These are phyloP conservation scores for Candida glaebosa DNA, from an alignment of 805 yeast genomes.

Conservation along the genomic window DNA sequence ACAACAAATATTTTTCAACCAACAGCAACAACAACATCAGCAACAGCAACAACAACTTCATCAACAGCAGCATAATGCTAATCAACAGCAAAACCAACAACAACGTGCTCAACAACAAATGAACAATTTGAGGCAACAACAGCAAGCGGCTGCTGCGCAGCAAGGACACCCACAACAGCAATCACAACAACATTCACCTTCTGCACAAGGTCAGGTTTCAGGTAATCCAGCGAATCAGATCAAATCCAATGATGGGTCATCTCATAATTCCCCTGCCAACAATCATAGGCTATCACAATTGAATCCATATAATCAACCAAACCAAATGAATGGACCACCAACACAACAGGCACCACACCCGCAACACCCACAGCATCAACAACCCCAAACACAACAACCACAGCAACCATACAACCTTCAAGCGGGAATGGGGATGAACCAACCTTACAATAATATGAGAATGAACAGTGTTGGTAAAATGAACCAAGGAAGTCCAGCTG, in stretches of 20 bases:
- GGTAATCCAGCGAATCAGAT: neutral
- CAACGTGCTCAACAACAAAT: constrained; percentile 6
- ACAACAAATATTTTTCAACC: constrained; percentile 29
- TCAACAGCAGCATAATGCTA: constrained; percentile 11
- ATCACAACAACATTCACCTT: constrained; percentile 3
- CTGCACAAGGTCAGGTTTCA: neutral
- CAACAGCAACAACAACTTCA: constrained; percentile 23
- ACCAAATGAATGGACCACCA: constrained; percentile 7
- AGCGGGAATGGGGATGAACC: constrained; percentile 1
- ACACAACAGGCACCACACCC: constrained; percentile 4
- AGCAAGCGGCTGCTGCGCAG: constrained; percentile 4
- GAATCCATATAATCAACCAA: constrained; percentile 14
- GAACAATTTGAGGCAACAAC: constrained; percentile 5
- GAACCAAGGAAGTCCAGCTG: constrained; percentile 4
- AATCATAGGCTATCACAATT: constrained; percentile 13
- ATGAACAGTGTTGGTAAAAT: constrained; percentile 14
- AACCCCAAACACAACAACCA: constrained; percentile 1
- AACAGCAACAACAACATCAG: constrained; percentile 18
- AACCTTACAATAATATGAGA: constrained; percentile 8
- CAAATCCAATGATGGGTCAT: constrained; percentile 14
- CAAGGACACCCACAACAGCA: constrained; percentile 5
- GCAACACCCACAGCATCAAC: constrained; percentile 9
- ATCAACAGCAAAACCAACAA: constrained; percentile 11
- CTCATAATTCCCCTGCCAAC: constrained; percentile 17
- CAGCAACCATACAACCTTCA: neutral